These are phyloP conservation scores for Penicillium atrosanguineum DNA, from an alignment of 495 filamentous ascomycete species.

Conservation along the genomic window DNA sequence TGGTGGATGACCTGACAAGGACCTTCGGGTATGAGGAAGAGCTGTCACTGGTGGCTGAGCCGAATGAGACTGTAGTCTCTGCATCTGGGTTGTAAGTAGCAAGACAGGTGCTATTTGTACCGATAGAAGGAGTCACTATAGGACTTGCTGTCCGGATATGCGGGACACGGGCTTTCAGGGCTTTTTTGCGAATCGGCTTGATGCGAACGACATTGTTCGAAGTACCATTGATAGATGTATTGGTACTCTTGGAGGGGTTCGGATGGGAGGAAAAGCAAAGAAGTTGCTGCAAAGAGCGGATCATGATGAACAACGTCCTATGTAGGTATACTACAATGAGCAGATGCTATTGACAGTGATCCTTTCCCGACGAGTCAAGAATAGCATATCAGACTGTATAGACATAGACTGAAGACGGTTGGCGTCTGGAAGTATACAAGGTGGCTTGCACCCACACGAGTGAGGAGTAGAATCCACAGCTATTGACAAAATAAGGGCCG, in stretches of 20 bases:
- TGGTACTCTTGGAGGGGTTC: background rate
- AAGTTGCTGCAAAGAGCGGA: slow-evolving; percentile 15
- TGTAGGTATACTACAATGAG: background rate
- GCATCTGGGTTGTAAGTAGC: slow-evolving; percentile 10
- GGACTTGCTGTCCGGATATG: background rate
- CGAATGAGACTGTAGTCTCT: slow-evolving; percentile 15
- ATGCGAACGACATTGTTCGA: slow-evolving; percentile 3
- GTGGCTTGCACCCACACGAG: background rate
- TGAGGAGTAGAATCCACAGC: background rate
- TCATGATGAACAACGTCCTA: slow-evolving; percentile 5
- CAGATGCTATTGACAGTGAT: background rate
- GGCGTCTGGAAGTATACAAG: background rate
- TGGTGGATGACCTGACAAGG: slow-evolving; percentile 6
- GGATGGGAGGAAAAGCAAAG: slow-evolving; percentile 17
- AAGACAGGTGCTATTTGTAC: slow-evolving; percentile 11
- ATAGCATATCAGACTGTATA: background rate
- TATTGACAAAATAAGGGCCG: background rate
- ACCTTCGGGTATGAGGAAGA: slow-evolving; percentile 8
- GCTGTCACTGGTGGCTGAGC: slow-evolving; percentile 14
- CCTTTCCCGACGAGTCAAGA: background rate
- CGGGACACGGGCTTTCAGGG: slow-evolving; percentile 3
- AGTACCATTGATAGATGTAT: background rate
- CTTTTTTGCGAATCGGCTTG: background rate
- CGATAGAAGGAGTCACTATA: background rate
- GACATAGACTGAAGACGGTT: background rate